Conservation (phyloP, 176 grass and related monocot genomes). For the Hsuehochloa calcarea region DNA sequence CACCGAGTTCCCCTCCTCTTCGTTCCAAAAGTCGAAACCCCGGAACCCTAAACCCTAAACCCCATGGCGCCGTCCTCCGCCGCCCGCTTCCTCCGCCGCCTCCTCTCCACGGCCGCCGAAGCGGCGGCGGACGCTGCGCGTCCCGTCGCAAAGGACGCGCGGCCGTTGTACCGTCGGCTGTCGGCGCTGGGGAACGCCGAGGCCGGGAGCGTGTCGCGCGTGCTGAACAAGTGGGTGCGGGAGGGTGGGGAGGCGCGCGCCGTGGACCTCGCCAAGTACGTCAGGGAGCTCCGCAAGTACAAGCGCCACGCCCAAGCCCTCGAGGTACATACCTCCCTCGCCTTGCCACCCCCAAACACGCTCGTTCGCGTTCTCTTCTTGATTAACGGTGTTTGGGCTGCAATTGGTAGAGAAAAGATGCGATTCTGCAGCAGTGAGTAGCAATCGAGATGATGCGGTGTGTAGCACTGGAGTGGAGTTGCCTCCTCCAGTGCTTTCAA, state of each 20-base stretch:
- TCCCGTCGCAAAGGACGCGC: not conserved
- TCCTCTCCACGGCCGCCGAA: not conserved
- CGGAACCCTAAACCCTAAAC: slow-evolving; percentile 1
- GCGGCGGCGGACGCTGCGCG: not conserved
- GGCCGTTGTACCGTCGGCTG: slow-evolving; percentile 49
- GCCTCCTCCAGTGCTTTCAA: not conserved
- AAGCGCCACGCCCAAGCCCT: slow-evolving; percentile 59
- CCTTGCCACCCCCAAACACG: not conserved
- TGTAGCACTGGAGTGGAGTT: not conserved
- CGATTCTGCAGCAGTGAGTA: not conserved
- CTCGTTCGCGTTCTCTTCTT: not conserved
- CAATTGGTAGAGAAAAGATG: not conserved
- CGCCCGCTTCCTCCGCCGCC: not conserved
- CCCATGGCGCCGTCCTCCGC: not conserved
- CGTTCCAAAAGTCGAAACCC: not conserved
- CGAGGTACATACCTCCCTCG: slow-evolving; percentile 37
- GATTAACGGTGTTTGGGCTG: not conserved
- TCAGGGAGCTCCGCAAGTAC: slow-evolving; percentile 72
- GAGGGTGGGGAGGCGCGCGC: slow-evolving; percentile 35
- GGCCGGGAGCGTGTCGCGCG: slow-evolving; percentile 49
- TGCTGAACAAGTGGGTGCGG: slow-evolving; percentile 63
- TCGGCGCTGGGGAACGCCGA: slow-evolving; percentile 51
- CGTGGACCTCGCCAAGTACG: slow-evolving; percentile 44
- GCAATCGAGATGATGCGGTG: not conserved
- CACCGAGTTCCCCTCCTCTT: not conserved